These are phyloP conservation scores for Paracamarosporium sp. DNA, from an alignment of 2,329 filamentous ascomycete genomes.

Conservation along the genomic window DNA sequence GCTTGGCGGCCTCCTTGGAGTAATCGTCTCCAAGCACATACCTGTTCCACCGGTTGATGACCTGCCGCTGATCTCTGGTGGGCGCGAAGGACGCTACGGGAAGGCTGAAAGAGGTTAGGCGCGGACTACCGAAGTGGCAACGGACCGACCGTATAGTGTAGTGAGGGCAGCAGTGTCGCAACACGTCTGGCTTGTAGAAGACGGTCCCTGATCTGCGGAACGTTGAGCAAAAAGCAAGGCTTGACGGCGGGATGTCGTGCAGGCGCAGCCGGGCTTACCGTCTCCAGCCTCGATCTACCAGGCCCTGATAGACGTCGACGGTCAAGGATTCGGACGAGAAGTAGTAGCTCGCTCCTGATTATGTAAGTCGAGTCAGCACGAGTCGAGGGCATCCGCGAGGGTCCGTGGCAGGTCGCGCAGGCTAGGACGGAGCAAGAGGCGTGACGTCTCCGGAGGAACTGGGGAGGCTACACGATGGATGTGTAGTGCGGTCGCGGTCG, in stretches of 20 bases:
- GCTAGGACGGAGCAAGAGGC: not conserved
- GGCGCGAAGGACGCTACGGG: conserved; percentile 71
- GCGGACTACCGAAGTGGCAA: not conserved
- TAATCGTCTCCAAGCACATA: conserved; percentile 74
- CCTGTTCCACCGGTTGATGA: conserved; percentile 77
- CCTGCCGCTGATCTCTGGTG: conserved; percentile 75
- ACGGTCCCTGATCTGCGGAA: conserved; percentile 59
- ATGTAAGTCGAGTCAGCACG: conserved; percentile 32
- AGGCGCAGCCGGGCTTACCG: conserved; percentile 58
- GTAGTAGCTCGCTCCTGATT: conserved; percentile 76
- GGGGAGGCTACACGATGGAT: not conserved
- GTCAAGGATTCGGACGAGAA: conserved; percentile 67
- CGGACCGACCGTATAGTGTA: conserved; percentile 71
- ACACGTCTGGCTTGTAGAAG: conserved; percentile 80
- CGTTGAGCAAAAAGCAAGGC: conserved; percentile 4
- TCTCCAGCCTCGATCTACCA: conserved; percentile 80
- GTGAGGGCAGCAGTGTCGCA: conserved; percentile 86
- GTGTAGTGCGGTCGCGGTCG: not conserved
- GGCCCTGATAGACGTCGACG: conserved; percentile 71
- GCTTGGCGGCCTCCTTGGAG: conserved; percentile 66
- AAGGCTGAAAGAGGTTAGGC: conserved; percentile 55
- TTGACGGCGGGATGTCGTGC: conserved; percentile 15
- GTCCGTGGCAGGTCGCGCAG: too few relatives aligned
- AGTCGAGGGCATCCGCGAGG: too few relatives aligned
- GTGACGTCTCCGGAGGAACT: not conserved